Evolutionary conservation across 169 alveolate species (phyloP).

Genomic region (Eimeria falciformis): DNA sequence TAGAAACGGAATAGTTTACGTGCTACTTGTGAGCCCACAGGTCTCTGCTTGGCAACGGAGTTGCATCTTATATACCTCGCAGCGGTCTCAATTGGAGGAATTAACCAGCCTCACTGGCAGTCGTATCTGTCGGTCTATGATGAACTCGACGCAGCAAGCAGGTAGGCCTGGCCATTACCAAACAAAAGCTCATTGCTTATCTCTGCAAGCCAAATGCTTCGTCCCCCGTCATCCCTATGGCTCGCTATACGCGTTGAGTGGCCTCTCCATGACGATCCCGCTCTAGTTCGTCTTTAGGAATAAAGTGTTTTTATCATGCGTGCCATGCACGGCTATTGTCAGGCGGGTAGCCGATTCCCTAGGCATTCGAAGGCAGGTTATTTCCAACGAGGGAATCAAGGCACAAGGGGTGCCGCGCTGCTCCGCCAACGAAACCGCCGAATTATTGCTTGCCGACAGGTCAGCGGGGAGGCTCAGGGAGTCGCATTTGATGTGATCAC

Average conservation of each 20-base stretch:
- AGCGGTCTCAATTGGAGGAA: conserved; percentile 57
- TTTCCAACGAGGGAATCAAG: conserved; percentile 54
- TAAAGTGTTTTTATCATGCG: not conserved
- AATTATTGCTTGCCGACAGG: conserved; percentile 32
- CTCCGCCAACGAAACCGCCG: conserved; percentile 53
- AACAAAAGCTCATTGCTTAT: too few relatives aligned
- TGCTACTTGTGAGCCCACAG: conserved; percentile 22
- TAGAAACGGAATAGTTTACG: too few relatives aligned
- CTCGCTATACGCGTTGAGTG: not conserved
- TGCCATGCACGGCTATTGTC: not conserved
- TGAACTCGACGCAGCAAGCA: conserved; percentile 38
- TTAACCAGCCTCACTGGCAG: conserved; percentile 58
- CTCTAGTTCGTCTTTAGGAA: not conserved
- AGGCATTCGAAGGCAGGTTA: conserved; percentile 55
- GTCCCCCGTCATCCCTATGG: too few relatives aligned
- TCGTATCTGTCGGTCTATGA: conserved; percentile 59
- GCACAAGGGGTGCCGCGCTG: conserved; percentile 56
- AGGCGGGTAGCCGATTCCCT: conserved; percentile 60
- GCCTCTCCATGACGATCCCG: not conserved
- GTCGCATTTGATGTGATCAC: too few relatives aligned
- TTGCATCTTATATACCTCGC: conserved; percentile 58
- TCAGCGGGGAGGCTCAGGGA: not conserved
- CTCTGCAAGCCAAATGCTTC: too few relatives aligned
- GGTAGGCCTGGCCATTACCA: too few relatives aligned
- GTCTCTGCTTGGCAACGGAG: conserved; percentile 60